Percentiles rank a stretch among this genome's conserved stretches.
Conservation (phyloP, 148 eudicot species). For the Cornus suecica region DNA sequence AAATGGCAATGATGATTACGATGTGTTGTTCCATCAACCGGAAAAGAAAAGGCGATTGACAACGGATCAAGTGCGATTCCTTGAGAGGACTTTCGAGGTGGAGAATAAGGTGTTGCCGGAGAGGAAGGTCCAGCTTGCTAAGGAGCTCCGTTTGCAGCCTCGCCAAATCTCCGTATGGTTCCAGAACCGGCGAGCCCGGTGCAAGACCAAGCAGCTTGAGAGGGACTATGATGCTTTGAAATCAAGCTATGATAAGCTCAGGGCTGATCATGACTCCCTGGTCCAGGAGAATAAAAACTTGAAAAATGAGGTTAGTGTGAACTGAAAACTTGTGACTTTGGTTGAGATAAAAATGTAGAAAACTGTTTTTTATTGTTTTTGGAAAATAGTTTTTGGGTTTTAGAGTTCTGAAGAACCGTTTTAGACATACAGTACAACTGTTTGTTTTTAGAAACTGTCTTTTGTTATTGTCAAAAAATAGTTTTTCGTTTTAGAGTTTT, state of each 20-base stretch:
- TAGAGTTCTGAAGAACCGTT: too few species aligned
- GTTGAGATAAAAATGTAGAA: too few species aligned
- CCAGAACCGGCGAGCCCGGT: conserved; percentile 74
- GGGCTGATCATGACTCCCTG: conserved; percentile 44
- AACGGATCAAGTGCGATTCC: conserved; percentile 44
- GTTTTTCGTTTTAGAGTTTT: too few species aligned
- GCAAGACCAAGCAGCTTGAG: conserved; percentile 67
- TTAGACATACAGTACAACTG: too few species aligned
- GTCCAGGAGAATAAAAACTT: conserved; percentile 38
- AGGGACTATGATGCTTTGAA: conserved; percentile 51
- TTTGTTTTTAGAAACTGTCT: too few species aligned
- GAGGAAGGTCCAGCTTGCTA: conserved; percentile 53
- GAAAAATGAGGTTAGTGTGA: conserved; percentile 64
- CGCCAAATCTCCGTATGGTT: conserved; percentile 77
- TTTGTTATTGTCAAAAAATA: too few species aligned
- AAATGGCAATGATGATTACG: conserved; percentile 25
- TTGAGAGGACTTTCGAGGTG: conserved; percentile 62
- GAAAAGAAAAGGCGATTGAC: conserved; percentile 61
- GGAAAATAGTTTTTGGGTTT: too few species aligned
- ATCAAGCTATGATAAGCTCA: conserved; percentile 44
- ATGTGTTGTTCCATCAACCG: conserved; percentile 24
- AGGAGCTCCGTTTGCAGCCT: conserved; percentile 60
- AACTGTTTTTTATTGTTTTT: too few species aligned
- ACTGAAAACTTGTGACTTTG: too few species aligned
- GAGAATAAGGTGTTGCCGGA: conserved; percentile 83